Evolutionary conservation across 768 basidiomycete species (phyloP), one percentile per base, ranked within the genome.

Genomic region (Coprinellus micaceus): DNA sequence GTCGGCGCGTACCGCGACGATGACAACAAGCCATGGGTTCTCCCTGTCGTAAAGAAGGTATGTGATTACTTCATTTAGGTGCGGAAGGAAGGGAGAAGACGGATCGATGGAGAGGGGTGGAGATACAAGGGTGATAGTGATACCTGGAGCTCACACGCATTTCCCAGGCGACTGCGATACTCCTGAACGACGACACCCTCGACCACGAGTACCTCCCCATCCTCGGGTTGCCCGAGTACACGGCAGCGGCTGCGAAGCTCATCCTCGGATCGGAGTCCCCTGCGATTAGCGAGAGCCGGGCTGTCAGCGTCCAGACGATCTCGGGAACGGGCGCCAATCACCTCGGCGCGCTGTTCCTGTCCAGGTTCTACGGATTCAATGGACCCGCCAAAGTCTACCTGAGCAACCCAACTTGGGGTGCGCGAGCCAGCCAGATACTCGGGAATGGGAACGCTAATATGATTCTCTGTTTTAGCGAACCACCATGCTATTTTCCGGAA

Each of bases 271-370:
- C 77, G n/a, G 75, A 84, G 46, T 89, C 89, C 15, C 75, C 79
- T 52, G 89, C 86, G 13, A 74, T 98, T 58, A 73, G 78, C 61
- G 88, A 91, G 58, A 77, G 76, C 28, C 83, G 92, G 50, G 86
- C 86, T 29, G 78, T 82, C 39, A 89, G 87, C 68, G 89, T 89
- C 46, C 95, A 98, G 75, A 95, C 95, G 13, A 90, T 97, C 61
- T 96, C 93, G 13, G 95, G 95, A 25, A 98, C 95, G 2, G 95
- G 95, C 49, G 95, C 95, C 48, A 95, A 96, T 75, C 94, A 96
- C 71, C 81, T 96, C 47, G 95, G 86, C 24, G 94, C 86, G 2
- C 73, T 94, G 52, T 97, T 97, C 78, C 73, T 98, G 61, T 84
- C 86, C 59, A 78, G 78, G 58, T 94, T 90, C 74, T 97, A 96